Percentiles rank a stretch among this genome's conserved stretches.
phyloP scores from a whole-genome alignment of 139 green algal species.

The Auxenochlorella pyrenoidosa region DNA sequence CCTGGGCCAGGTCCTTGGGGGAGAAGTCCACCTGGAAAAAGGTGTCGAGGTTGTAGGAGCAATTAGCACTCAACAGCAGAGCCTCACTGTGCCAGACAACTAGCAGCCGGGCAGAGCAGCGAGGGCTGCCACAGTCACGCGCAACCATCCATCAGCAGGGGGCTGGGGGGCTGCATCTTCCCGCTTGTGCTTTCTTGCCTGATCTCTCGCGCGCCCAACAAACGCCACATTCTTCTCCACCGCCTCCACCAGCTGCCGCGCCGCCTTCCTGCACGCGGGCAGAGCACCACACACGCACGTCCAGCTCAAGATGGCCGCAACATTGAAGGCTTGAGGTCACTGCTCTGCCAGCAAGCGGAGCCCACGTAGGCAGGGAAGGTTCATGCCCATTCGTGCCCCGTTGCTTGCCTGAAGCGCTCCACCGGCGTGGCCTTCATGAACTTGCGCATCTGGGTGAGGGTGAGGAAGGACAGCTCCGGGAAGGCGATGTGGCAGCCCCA shows the following conservation, averaged over 20 bases:
- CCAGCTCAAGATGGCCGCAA: neutral
- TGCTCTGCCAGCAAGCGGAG: no score
- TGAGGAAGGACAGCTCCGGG: conserved; percentile 88
- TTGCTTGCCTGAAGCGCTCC: conserved; percentile 75
- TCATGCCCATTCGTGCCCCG: no score
- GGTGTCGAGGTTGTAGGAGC: no score
- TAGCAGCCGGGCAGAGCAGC: neutral
- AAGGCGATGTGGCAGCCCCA: conserved; percentile 86
- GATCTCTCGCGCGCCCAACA: conserved; percentile 71
- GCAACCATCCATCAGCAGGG: neutral
- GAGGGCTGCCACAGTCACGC: neutral
- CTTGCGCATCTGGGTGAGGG: conserved; percentile 69
- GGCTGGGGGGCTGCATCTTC: neutral
- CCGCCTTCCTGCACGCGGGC: conserved; percentile 11
- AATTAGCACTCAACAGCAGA: no score
- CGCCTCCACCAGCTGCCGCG: conserved; percentile 61
- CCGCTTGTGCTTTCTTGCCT: neutral
- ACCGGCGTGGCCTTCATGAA: conserved; percentile 83
- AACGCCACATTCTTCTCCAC: conserved; percentile 71
- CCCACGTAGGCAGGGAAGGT: no score
- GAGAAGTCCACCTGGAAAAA: conserved; percentile 28
- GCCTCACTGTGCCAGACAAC: no score
- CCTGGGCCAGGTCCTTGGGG: conserved; percentile 36
- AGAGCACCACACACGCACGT: neutral
- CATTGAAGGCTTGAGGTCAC: no score